Conservation (phyloP, 768 basidiomycete species). For the Serpula lacrymans region DNA sequence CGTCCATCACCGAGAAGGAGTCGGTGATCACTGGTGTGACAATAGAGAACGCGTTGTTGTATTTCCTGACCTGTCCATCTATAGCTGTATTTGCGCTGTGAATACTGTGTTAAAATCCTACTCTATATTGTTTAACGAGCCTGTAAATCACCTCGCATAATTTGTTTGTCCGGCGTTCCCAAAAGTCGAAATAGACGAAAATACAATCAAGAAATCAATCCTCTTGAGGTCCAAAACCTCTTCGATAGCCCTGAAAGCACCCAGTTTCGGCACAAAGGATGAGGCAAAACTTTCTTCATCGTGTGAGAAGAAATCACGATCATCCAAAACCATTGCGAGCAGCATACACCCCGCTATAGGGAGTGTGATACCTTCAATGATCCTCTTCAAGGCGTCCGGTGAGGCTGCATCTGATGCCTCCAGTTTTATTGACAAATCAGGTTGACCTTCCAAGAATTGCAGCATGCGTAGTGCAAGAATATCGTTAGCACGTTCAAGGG, state of each 20-base stretch:
- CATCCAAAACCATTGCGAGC: slow-evolving; percentile 28
- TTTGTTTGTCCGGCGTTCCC: slow-evolving; percentile 38
- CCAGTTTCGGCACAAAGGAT: slow-evolving; percentile 26
- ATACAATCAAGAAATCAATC: slow-evolving; percentile 34
- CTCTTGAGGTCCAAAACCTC: slow-evolving; percentile 19
- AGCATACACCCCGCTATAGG: slow-evolving; percentile 34
- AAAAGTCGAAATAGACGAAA: slow-evolving; percentile 28
- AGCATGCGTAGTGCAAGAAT: slow-evolving; percentile 22
- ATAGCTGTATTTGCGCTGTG: slow-evolving; percentile 32
- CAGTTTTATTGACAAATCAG: slow-evolving; percentile 27
- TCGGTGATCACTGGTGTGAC: slow-evolving; percentile 30
- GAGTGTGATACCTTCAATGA: slow-evolving; percentile 17
- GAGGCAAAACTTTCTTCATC: slow-evolving; percentile 23
- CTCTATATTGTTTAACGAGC: neutral
- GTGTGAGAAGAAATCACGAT: slow-evolving; percentile 28
- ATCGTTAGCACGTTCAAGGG: slow-evolving; percentile 19
- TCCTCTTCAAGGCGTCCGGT: slow-evolving; percentile 8
- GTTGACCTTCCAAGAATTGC: slow-evolving; percentile 22
- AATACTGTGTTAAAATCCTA: neutral
- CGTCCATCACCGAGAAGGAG: slow-evolving; percentile 8
- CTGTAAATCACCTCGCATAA: slow-evolving; percentile 27
- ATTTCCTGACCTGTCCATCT: slow-evolving; percentile 19
- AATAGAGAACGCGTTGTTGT: slow-evolving; percentile 30
- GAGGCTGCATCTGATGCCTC: slow-evolving; percentile 30
- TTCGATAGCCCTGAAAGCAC: slow-evolving; percentile 23